phyloP scores from a whole-genome alignment of 1,139 yeast species.

The Taphrina sp. region DNA sequence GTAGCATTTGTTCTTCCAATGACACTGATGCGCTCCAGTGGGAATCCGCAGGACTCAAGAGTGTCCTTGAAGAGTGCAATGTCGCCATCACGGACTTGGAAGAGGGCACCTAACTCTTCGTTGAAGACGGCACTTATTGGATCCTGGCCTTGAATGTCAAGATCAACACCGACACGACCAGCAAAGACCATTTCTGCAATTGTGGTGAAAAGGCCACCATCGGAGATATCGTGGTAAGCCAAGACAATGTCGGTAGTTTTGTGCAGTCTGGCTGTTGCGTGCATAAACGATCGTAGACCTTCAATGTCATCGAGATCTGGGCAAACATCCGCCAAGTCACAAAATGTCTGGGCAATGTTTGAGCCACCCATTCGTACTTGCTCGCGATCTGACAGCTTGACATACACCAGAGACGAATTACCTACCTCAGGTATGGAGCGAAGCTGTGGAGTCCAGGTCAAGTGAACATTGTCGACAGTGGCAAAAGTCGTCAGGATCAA shows the following conservation, averaged over 20 bases:
- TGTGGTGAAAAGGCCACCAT: conserved; percentile 90
- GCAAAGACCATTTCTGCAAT: conserved; percentile 96
- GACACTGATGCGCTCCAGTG: conserved; percentile 55
- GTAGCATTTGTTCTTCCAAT: conserved; percentile 63
- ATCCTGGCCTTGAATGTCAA: conserved; percentile 42
- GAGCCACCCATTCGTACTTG: conserved; percentile 76
- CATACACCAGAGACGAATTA: conserved; percentile 65
- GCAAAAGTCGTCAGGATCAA: conserved; percentile 88
- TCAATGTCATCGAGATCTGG: conserved; percentile 77
- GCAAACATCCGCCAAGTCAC: conserved; percentile 74
- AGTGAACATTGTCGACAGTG: conserved; percentile 77
- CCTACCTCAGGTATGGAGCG: conserved; percentile 49
- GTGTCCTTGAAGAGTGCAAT: conserved; percentile 56
- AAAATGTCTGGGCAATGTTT: conserved; percentile 89
- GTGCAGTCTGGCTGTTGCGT: conserved; percentile 70
- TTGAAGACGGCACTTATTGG: conserved; percentile 57
- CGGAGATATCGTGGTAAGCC: conserved; percentile 95
- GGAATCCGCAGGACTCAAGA: conserved; percentile 59
- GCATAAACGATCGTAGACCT: conserved; percentile 65
- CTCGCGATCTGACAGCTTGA: conserved; percentile 71
- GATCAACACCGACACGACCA: conserved; percentile 75
- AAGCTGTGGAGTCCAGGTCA: conserved; percentile 94
- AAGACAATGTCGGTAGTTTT: conserved; percentile 60
- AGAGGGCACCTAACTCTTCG: conserved; percentile 95
- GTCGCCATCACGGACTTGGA: conserved; percentile 68